Evolutionary conservation across 2,329 filamentous ascomycete genomes (phyloP).

Genomic region (Pseudocercospora pini-densiflorae): DNA sequence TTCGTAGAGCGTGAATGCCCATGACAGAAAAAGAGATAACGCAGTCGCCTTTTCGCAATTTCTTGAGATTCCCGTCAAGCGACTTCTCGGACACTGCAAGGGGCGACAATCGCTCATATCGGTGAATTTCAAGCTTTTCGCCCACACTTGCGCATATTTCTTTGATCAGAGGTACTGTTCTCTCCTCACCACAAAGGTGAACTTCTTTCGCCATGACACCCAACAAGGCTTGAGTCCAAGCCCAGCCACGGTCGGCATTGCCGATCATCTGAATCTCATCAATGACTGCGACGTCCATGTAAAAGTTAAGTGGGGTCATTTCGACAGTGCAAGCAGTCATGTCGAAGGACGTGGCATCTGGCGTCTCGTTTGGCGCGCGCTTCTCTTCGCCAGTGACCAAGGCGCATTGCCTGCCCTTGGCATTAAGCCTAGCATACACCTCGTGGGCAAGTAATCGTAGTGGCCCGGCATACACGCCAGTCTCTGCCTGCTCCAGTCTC

Average conservation of each 20-base stretch:
- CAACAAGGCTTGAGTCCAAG: slow-evolving; percentile 90
- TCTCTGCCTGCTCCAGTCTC: slow-evolving; percentile 74
- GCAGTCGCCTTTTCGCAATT: slow-evolving; percentile 86
- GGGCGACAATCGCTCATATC: slow-evolving; percentile 81
- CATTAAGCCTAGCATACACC: slow-evolving; percentile 84
- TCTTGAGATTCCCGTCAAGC: slow-evolving; percentile 65
- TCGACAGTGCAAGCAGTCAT: slow-evolving; percentile 92
- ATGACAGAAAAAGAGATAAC: slow-evolving; percentile 85
- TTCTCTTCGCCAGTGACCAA: slow-evolving; percentile 92
- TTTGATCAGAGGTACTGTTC: slow-evolving; percentile 77
- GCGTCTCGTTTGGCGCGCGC: slow-evolving; percentile 61
- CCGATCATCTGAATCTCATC: slow-evolving; percentile 99
- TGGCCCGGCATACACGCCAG: slow-evolving; percentile 88
- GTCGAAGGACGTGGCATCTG: slow-evolving; percentile 46
- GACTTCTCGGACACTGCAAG: slow-evolving; percentile 69
- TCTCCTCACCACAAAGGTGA: slow-evolving; percentile 89
- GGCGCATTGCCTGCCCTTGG: slow-evolving; percentile 76
- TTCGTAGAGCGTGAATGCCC: slow-evolving; percentile 79
- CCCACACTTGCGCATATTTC: slow-evolving; percentile 78
- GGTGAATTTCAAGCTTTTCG: slow-evolving; percentile 80
- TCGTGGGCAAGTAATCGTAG: slow-evolving; percentile 89
- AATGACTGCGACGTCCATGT: slow-evolving; percentile 87
- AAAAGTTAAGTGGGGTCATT: slow-evolving; percentile 70
- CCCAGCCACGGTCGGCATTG: slow-evolving; percentile 79
- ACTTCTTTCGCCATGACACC: slow-evolving; percentile 87